Base-by-base conservation (phyloP, 2,329 filamentous ascomycete genomes). In the Paraphoma sp. region DNA sequence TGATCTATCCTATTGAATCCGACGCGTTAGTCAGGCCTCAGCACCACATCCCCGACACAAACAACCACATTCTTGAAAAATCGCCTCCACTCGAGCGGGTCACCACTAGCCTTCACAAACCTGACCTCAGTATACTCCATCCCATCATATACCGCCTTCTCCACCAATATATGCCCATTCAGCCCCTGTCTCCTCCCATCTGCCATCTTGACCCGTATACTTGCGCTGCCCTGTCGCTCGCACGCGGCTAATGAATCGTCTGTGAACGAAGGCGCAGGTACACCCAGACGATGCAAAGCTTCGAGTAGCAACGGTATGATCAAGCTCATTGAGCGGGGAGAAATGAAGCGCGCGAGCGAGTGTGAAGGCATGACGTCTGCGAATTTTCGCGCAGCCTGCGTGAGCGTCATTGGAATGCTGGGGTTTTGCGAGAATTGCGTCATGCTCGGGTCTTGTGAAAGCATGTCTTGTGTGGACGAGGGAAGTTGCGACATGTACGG, bases 21-120 rank as follows among this genome's bases (percentile, higher is more conserved):
- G 9, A 18, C 31, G 18, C 30, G 29, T 58, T 60, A 73, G 53
- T 58, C 61, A 33, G 75, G 74, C 59, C 73, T 73, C 60, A 79
- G 91, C 44, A 98, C 89, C 8, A 87, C 92, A 72, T 97, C 92
- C 72, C 91, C 91, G 79, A 93, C 96, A 57, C 94, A 82, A 61
- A 96, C 83, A 30, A 91, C 91, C n/a, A 97, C 86, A 76, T 92
- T 93, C 80, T 99, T 99, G 83, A 99, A 99, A 74, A 99, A 92
- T 33, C 95, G 83, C 58, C 95, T 86, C 95, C 96, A 99, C 80
- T 98, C 94, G 48, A 99, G 79, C 5, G 95, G 95, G 80, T 99
- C 95, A 6, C 95, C 95, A 80, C 97, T 97, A 51, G 91, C 85
- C 80, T 99, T 99, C 64, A 96, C 86, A 73, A 99, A 98, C 49